Evolutionary conservation across 345 rosid genomes (phyloP).

Genomic region (Bruguiera sexangula): DNA sequence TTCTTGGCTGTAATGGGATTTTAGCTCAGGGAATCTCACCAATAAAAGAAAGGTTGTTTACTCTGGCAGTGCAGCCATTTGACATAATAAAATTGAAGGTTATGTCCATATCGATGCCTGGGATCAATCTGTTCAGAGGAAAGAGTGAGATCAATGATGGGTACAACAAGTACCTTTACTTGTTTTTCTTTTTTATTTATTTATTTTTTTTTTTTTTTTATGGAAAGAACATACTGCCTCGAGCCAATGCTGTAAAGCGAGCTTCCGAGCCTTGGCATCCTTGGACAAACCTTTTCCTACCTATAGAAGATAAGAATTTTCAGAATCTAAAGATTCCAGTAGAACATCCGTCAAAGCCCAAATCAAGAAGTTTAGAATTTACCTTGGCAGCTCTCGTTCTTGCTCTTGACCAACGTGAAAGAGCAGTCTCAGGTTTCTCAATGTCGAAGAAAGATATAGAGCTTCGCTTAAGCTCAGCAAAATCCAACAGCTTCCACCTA

Average conservation of each 20-base stretch:
- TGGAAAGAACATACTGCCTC: slow-evolving; percentile 65
- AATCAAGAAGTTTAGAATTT: slow-evolving; percentile 5
- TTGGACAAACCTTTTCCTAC: slow-evolving; percentile 89
- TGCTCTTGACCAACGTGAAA: slow-evolving; percentile 93
- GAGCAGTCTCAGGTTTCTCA: slow-evolving; percentile 69
- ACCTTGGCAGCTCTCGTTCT: slow-evolving; percentile 88
- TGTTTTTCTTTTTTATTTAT: not conserved
- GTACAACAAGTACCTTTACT: not conserved
- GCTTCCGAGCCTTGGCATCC: slow-evolving; percentile 75
- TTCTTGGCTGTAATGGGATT: not conserved
- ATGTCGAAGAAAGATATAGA: slow-evolving; percentile 88
- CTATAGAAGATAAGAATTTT: slow-evolving; percentile 28
- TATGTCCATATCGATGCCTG: slow-evolving; percentile 93
- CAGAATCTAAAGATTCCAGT: not conserved
- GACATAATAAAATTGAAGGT: slow-evolving; percentile 79
- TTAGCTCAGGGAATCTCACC: slow-evolving; percentile 40
- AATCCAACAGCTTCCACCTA: slow-evolving; percentile 94
- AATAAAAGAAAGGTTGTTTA: slow-evolving; percentile 80
- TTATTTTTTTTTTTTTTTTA: no score
- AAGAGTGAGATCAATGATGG: slow-evolving; percentile 15
- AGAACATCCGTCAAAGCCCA: not conserved
- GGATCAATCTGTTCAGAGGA: slow-evolving; percentile 72
- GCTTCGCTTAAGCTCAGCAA: slow-evolving; percentile 86
- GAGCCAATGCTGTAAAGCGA: slow-evolving; percentile 96
- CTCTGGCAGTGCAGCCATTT: slow-evolving; percentile 86